phyloP scores from a whole-genome alignment of 495 filamentous ascomycete genomes.

The Recurvomyces mirabilis region DNA sequence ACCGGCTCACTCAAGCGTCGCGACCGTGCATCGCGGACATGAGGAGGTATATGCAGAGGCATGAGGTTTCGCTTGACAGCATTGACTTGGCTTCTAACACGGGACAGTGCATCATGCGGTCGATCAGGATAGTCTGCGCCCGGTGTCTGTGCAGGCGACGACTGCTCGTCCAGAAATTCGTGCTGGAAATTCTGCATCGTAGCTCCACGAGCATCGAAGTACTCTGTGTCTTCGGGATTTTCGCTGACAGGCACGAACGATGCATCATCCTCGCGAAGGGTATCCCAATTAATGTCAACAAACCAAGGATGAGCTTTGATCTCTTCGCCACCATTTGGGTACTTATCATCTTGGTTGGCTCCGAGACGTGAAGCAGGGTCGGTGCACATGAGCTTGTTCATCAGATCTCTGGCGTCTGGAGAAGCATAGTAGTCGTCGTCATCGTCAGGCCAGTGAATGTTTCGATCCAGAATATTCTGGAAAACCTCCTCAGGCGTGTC shows the following conservation, averaged over 20 bases:
- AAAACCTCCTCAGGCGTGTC: slow-evolving; percentile 86
- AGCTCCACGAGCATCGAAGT: slow-evolving; percentile 88
- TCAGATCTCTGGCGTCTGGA: slow-evolving; percentile 78
- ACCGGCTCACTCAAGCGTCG: slow-evolving; percentile 85
- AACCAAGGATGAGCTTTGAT: slow-evolving; percentile 89
- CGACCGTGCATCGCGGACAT: slow-evolving; percentile 81
- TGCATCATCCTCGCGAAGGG: slow-evolving; percentile 79
- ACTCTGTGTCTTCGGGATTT: slow-evolving; percentile 95
- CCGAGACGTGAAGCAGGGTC: slow-evolving; percentile 74
- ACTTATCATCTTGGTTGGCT: slow-evolving; percentile 70
- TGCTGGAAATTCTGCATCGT: slow-evolving; percentile 80
- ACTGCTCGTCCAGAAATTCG: slow-evolving; percentile 81
- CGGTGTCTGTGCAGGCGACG: slow-evolving; percentile 53
- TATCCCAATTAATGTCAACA: slow-evolving; percentile 75
- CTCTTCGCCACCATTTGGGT: slow-evolving; percentile 70
- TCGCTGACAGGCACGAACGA: slow-evolving; percentile 88
- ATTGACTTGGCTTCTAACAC: slow-evolving; percentile 76
- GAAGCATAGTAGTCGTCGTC: slow-evolving; percentile 49
- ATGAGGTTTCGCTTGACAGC: slow-evolving; percentile 77
- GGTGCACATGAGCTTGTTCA: slow-evolving; percentile 76
- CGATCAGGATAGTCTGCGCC: slow-evolving; percentile 64
- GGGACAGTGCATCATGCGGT: slow-evolving; percentile 87
- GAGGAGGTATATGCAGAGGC: slow-evolving; percentile 90
- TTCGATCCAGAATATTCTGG: slow-evolving; percentile 83
- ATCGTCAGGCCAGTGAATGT: slow-evolving; percentile 79